Percentiles rank a stretch among this genome's conserved stretches.
Evolutionary conservation across 1,284 basidiomycete genomes (phyloP).

Genomic region (Cutaneotrichosporon sp.): DNA sequence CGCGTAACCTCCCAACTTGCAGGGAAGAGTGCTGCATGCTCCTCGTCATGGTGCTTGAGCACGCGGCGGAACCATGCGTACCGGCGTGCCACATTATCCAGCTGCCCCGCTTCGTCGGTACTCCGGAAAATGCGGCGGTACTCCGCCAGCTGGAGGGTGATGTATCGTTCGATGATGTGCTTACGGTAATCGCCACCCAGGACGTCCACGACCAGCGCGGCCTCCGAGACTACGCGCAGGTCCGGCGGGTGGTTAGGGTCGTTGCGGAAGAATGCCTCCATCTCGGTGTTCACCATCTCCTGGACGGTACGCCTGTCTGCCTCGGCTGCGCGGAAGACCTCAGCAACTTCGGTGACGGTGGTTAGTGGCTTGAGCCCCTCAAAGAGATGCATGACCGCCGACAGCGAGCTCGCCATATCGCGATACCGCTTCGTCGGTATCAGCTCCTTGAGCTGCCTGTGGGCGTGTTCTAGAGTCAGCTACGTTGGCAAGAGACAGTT

Average conservation of each 20-base stretch:
- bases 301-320: constrained; percentile 74
- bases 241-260: constrained; percentile 69
- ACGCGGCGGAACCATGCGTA: constrained; percentile 96
- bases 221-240: constrained; percentile 66
- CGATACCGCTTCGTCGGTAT: constrained; percentile 73
- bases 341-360: constrained; percentile 70
- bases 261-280: constrained; percentile 81
- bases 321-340: constrained; percentile 73
- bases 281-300: constrained; percentile 76
- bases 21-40: constrained; percentile 79
- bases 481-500: background rate
- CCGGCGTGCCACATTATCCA: constrained; percentile 90
- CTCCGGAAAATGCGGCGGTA: constrained; percentile 94
- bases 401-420: constrained; percentile 78
- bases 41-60: constrained; percentile 82
- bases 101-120: constrained; percentile 87
- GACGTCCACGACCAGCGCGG: constrained; percentile 79
- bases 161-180: constrained; percentile 84
- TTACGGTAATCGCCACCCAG: constrained; percentile 70
- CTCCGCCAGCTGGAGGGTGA: constrained; percentile 86
- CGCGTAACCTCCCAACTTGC: constrained; percentile 77
- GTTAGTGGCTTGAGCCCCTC: constrained; percentile 72
- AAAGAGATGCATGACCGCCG: constrained; percentile 84
- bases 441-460: constrained; percentile 75
- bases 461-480: constrained; percentile 65